Base-by-base conservation (phyloP, 768 basidiomycete species). In the Hebeloma cylindrosporum region DNA sequence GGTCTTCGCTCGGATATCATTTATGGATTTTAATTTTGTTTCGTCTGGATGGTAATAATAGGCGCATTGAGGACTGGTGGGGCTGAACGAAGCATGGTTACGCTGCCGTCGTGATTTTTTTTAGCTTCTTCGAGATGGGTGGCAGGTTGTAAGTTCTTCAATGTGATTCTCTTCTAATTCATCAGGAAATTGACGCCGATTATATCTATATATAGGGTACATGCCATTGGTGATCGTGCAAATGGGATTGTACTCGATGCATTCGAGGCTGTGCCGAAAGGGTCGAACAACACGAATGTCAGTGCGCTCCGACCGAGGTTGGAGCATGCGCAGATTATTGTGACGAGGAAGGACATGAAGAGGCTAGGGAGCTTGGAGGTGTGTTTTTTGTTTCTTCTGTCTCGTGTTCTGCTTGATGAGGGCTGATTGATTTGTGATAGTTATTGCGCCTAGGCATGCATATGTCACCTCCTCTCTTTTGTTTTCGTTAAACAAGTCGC, bases 241-340 rank as follows among this genome's bases (percentile, higher is more conserved):
- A 95, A 95, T 59, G 74, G 80, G 14, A 73, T 90, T 32, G 83
- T 94, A 10, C 61, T 96, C 20, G 82, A 93, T 60, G 83, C 85
- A 0, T 93, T 95, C 54, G 88, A 92, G 60, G 68, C 70, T 9
- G 76, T 82, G 9, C 62, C 90, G 30, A 63, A 76, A 45, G 75
- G 76, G 13, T 70, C 70, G n/a, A n/a, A n/a, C 36, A 78, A 85
- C 50, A 78, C 85, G 8, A 73, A 86, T 52, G 78, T 86, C 9
- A 73, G 76, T 25, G 77, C 82, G 18, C 65, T 82, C 33, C 72
- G 92, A 22, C 85, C 90, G 31, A 78, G 93, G 18, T 73, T 95
- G 5, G 93, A 97, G 59, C 93, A 97, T 64, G 91, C 90, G 7
- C 93, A 95, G 62, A 83, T 96, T 53, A 73, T n/a, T n/a, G n/a